phyloP scores from a whole-genome alignment of 2,329 filamentous ascomycete genomes.

The Clarireedia monteithiana region DNA sequence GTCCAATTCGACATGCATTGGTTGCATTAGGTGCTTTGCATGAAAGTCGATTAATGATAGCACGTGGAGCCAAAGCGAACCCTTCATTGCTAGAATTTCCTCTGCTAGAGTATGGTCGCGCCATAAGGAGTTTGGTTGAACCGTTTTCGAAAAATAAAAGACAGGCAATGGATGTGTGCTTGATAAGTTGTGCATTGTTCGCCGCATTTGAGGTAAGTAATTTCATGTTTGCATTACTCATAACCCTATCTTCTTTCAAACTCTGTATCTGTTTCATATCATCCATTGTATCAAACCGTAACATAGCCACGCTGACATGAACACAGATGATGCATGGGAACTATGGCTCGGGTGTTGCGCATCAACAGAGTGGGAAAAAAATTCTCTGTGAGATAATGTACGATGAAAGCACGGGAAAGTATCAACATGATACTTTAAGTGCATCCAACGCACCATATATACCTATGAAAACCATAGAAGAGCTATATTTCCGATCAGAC shows the following conservation, averaged over 20 bases:
- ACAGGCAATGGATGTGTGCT: slow-evolving; percentile 2
- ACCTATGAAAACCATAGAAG: slow-evolving; percentile 11
- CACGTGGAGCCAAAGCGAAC: background rate
- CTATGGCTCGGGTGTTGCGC: slow-evolving; percentile 15
- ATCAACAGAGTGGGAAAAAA: slow-evolving; percentile 17
- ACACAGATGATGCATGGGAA: slow-evolving; percentile 17
- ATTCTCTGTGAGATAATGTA: slow-evolving; percentile 18
- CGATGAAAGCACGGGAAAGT: slow-evolving; percentile 2
- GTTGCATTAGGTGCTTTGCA: slow-evolving; percentile 1
- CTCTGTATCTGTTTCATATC: background rate
- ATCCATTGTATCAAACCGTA: no score
- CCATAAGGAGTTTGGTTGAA: background rate
- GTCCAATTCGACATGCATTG: background rate
- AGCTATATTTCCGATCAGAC: slow-evolving; percentile 16
- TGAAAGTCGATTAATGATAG: background rate
- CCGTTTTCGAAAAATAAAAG: background rate
- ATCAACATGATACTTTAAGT: slow-evolving; percentile 9
- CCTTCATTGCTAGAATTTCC: background rate
- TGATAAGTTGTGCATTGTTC: slow-evolving; percentile 1
- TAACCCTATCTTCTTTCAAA: background rate
- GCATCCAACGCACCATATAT: slow-evolving; percentile 11
- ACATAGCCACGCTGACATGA: background rate
- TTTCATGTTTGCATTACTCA: background rate
- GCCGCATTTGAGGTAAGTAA: background rate
- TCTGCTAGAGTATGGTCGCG: background rate